Evolutionary conservation across 2,329 filamentous ascomycete species (phyloP).

Genomic region (Neocucurbitaria cava): DNA sequence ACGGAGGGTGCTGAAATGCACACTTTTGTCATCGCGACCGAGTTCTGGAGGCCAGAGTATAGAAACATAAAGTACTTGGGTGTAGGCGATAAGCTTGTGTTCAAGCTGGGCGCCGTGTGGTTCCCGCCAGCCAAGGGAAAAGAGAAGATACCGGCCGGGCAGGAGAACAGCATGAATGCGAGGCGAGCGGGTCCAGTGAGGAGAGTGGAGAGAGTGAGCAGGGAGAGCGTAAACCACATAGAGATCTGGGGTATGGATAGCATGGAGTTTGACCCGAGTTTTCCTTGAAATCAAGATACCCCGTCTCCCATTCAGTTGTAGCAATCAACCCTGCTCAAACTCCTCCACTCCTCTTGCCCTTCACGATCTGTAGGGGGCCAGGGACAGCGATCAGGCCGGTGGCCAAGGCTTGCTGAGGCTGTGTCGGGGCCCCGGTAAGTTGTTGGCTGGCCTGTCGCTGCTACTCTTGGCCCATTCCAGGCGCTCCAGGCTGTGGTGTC

Average conservation of each 20-base stretch:
- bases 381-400: no score
- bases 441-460: not conserved
- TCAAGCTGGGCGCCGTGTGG: constrained; percentile 45
- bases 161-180: constrained; percentile 35
- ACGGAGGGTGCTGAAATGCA: constrained; percentile 39
- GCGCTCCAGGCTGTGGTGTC: not conserved
- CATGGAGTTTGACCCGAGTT: constrained; percentile 39
- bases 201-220: constrained; percentile 39
- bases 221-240: constrained; percentile 48
- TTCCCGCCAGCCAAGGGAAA: constrained; percentile 29
- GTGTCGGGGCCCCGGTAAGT: not conserved
- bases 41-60: constrained; percentile 46
- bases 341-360: no score
- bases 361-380: no score
- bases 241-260: constrained; percentile 57
- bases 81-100: constrained; percentile 46
- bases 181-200: constrained; percentile 36
- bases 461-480: not conserved
- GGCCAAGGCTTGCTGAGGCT: not conserved
- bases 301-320: no score
- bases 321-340: no score
- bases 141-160: constrained; percentile 5
- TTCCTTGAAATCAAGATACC: constrained; percentile 22
- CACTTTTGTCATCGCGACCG: constrained; percentile 40
- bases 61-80: constrained; percentile 49